These are phyloP conservation scores for Geotrichum carabidarum DNA, from an alignment of 1,139 yeast species.

Conservation along the genomic window DNA sequence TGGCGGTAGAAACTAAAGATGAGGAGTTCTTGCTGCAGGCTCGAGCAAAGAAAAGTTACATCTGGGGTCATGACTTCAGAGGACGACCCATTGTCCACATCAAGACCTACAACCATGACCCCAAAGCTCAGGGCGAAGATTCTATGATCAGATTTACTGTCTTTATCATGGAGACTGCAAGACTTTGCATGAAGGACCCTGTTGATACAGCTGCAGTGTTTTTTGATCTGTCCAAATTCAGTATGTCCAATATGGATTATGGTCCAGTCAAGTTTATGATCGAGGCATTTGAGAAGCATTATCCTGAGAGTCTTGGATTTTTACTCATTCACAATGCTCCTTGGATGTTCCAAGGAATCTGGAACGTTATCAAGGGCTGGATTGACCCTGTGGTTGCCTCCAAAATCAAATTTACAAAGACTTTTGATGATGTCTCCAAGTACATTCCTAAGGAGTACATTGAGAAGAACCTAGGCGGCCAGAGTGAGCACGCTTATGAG, in stretches of 20 bases:
- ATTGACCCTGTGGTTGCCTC: slow-evolving; percentile 84
- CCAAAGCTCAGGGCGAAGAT: slow-evolving; percentile 61
- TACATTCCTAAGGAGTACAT: slow-evolving; percentile 51
- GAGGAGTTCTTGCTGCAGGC: slow-evolving; percentile 49
- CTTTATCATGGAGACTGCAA: slow-evolving; percentile 61
- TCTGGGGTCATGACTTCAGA: slow-evolving; percentile 58
- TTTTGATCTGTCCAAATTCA: slow-evolving; percentile 71
- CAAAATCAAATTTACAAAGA: slow-evolving; percentile 69
- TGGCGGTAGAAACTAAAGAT: slow-evolving; percentile 38
- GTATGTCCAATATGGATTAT: slow-evolving; percentile 78
- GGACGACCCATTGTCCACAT: slow-evolving; percentile 69
- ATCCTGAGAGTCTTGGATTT: slow-evolving; percentile 78
- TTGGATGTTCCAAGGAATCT: slow-evolving; percentile 80
- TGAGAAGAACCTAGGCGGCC: slow-evolving; percentile 65
- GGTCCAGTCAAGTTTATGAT: slow-evolving; percentile 74
- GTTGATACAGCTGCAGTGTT: slow-evolving; percentile 66
- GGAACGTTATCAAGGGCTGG: slow-evolving; percentile 83
- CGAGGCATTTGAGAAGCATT: slow-evolving; percentile 75
- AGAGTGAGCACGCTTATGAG: slow-evolving; percentile 49
- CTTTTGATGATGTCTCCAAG: slow-evolving; percentile 52
- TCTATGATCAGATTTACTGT: slow-evolving; percentile 66
- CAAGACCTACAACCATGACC: slow-evolving; percentile 66
- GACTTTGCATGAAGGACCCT: slow-evolving; percentile 59
- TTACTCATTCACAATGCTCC: slow-evolving; percentile 82
- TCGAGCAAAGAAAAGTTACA: slow-evolving; percentile 55